phyloP scores from a whole-genome alignment of 2,329 filamentous ascomycete species.

The Claviceps purpurea region DNA sequence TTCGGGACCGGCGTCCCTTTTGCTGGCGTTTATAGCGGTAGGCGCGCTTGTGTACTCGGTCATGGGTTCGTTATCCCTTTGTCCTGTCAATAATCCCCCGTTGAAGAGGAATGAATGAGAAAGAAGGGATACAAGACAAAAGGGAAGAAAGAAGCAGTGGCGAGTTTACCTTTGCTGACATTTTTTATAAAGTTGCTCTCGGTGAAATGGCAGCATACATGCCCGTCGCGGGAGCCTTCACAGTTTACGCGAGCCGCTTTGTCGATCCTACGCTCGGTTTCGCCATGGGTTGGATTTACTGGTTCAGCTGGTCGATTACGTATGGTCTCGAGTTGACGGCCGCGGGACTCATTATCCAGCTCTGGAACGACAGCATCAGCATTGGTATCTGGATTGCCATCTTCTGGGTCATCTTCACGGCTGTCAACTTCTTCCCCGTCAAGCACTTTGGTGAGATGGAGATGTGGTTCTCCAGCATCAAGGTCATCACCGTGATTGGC shows the following conservation, averaged over 20 bases:
- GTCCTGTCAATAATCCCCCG: too few species aligned
- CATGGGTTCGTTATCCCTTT: conserved; percentile 34
- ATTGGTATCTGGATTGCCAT: conserved; percentile 61
- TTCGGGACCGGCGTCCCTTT: conserved; percentile 50
- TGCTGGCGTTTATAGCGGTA: conserved; percentile 57
- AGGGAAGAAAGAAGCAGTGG: neutral
- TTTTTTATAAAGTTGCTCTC: conserved; percentile 23
- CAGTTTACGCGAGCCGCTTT: conserved; percentile 62
- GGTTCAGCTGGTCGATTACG: conserved; percentile 64
- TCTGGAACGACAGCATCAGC: conserved; percentile 50
- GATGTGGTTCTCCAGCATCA: conserved; percentile 66
- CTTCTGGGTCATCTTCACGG: conserved; percentile 59
- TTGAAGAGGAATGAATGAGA: too few species aligned
- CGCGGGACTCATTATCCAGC: conserved; percentile 62
- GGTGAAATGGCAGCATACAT: conserved; percentile 68
- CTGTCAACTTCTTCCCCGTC: conserved; percentile 58
- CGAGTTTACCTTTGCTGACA: neutral
- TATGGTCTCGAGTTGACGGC: conserved; percentile 62
- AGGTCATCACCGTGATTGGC: conserved; percentile 60
- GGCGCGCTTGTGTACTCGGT: conserved; percentile 62
- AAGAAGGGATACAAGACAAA: neutral
- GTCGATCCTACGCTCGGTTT: conserved; percentile 61
- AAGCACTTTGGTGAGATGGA: conserved; percentile 64
- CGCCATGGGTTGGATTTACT: conserved; percentile 73
- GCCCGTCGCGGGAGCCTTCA: conserved; percentile 64